Evolutionary conservation across 768 basidiomycete genomes (phyloP).

Genomic region (Calocybe cyanea): DNA sequence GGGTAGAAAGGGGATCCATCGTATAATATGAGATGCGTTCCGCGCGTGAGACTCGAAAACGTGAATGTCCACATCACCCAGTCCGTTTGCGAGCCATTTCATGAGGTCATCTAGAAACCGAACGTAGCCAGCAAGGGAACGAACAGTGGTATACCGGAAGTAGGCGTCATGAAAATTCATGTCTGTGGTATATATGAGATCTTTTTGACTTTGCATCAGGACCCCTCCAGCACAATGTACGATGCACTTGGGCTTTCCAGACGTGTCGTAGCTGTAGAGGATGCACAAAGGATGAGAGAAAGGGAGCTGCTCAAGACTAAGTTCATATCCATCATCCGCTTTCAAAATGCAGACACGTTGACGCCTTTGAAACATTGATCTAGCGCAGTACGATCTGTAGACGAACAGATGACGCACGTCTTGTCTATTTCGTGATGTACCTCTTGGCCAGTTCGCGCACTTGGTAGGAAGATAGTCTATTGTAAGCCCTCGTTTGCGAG

Average conservation of each 20-base stretch:
- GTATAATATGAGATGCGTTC: slow-evolving; percentile 52
- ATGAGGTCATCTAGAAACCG: neutral
- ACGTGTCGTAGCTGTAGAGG: slow-evolving; percentile 83
- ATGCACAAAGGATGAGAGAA: slow-evolving; percentile 82
- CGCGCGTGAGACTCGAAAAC: slow-evolving; percentile 49
- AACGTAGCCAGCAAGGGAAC: slow-evolving; percentile 10
- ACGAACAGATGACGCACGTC: slow-evolving; percentile 31
- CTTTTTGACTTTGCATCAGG: slow-evolving; percentile 68
- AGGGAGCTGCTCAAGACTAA: slow-evolving; percentile 67
- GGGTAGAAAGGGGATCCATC: slow-evolving; percentile 73
- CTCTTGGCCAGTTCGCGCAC: slow-evolving; percentile 46
- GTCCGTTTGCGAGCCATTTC: slow-evolving; percentile 46
- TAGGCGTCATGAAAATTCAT: slow-evolving; percentile 52
- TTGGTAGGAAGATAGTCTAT: slow-evolving; percentile 55
- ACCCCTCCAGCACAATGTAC: slow-evolving; percentile 79
- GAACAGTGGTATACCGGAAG: slow-evolving; percentile 72
- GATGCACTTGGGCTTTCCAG: slow-evolving; percentile 83
- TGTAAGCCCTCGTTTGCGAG: slow-evolving; percentile 47
- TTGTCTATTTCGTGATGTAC: slow-evolving; percentile 25
- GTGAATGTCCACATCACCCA: slow-evolving; percentile 86
- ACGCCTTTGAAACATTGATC: slow-evolving; percentile 27
- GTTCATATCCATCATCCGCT: slow-evolving; percentile 40
- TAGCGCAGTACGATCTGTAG: neutral
- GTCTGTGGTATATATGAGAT: slow-evolving; percentile 40
- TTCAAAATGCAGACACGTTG: slow-evolving; percentile 52